Base-by-base conservation (phyloP, 768 basidiomycete species). In the Lanmaoa rubissima region DNA sequence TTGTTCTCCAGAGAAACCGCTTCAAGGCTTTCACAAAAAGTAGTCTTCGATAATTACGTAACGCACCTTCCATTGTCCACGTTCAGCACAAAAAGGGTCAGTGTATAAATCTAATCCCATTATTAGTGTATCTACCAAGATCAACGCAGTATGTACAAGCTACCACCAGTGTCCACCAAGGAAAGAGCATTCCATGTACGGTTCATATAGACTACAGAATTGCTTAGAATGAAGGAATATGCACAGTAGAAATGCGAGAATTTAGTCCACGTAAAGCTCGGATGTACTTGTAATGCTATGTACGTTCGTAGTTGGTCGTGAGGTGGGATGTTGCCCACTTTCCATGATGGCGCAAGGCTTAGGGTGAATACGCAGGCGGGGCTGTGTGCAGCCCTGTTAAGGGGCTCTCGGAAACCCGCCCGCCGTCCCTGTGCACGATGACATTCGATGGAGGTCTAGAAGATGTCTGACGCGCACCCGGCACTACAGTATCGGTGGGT, bases 1-100 rank as follows among this genome's bases (percentile, higher is more conserved):
- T 71, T 73, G 72, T 73, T 70, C 68, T 73, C 46, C 24, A 12
- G n/a, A 46, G 59, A 57, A 60, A 38, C 38, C 31, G 31, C n/a
- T 48, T 43, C 28, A 28, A 28, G 4, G 48, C 12, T 21, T 24
- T 28, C 28, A 28, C 28, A 28, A 28, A 28, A 24, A 8, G 32
- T 39, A 28, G 24, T 28, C n/a, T 41, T 16, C 21, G 6, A n/a
- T 1, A 0, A 51, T 64, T 59, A 67, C 56, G 55, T 67, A 68
- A 68, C 38, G 44, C 26, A n/a, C 19, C 47, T 48, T 38, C 54
- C 65, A 69, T 67, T 69, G 66, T 69, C 52, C 54, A 54, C 63
- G 60, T 66, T 31, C 26, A 31, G 32, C 39, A 57, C 53, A 54
- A 54, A 45, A 36, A 11, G 21, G n/a, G 4, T 8, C 28, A 6